These are phyloP conservation scores for Cicer chorassanicum DNA, from an alignment of 306 rosid species.

Conservation along the genomic window DNA sequence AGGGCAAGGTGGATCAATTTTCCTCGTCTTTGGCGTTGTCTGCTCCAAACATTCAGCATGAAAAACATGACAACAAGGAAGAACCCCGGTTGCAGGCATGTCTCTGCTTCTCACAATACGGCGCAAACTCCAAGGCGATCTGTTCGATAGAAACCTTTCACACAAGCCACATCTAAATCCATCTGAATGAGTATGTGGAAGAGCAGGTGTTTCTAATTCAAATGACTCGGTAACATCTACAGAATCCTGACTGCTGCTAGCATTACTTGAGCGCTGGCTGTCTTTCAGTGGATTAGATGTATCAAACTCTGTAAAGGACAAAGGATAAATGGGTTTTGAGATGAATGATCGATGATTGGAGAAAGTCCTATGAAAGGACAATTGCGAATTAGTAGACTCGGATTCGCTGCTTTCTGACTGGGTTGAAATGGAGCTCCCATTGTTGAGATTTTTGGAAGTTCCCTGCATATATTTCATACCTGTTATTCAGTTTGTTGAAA, in stretches of 20 bases:
- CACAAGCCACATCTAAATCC: constrained; percentile 78
- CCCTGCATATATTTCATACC: constrained; percentile 64
- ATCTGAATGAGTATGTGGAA: constrained; percentile 48
- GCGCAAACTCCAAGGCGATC: constrained; percentile 88
- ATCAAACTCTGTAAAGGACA: constrained; percentile 65
- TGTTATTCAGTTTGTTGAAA: constrained; percentile 27
- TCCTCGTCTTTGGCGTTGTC: constrained; percentile 66
- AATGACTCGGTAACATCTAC: constrained; percentile 73
- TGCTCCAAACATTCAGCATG: constrained; percentile 94
- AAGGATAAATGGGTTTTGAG: constrained; percentile 84
- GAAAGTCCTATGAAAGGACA: constrained; percentile 64
- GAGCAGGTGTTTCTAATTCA: constrained; percentile 61
- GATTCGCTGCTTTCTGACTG: constrained; percentile 79
- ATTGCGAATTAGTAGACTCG: constrained; percentile 59
- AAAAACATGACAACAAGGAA: constrained; percentile 77
- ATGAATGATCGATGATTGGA: constrained; percentile 68
- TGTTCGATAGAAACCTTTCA: constrained; percentile 73
- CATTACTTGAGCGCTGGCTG: constrained; percentile 72
- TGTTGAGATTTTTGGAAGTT: constrained; percentile 66
- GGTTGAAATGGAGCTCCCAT: constrained; percentile 61
- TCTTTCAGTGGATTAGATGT: constrained; percentile 63
- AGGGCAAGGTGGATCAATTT: constrained; percentile 82
- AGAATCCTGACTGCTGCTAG: constrained; percentile 79
- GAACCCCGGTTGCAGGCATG: constrained; percentile 86
- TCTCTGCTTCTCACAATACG: constrained; percentile 87